Percentiles rank a stretch among this genome's conserved stretches.
These are phyloP conservation scores for Aspergillus steynii DNA, from an alignment of 495 filamentous ascomycete species.

Conservation along the genomic window DNA sequence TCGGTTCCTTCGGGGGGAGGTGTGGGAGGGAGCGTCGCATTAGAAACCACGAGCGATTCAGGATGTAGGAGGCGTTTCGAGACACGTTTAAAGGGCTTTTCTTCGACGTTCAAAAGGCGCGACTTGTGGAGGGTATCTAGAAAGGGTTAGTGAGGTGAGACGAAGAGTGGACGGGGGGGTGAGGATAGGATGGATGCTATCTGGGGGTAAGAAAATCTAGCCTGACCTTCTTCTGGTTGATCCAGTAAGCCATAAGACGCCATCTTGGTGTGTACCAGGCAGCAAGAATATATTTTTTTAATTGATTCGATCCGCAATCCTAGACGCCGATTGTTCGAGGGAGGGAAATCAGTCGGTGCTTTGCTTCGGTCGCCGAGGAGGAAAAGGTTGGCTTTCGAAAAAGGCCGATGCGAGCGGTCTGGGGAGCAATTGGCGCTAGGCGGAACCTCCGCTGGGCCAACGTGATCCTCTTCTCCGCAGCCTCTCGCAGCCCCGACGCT, in stretches of 20 bases:
- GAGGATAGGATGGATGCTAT: background rate
- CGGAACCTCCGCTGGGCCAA: conserved; percentile 8
- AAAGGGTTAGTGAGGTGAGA: conserved; percentile 20
- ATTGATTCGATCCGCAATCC: background rate
- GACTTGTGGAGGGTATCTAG: conserved; percentile 84
- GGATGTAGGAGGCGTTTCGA: conserved; percentile 73
- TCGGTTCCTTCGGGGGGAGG: conserved; percentile 67
- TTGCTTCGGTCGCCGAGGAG: conserved; percentile 19
- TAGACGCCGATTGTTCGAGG: background rate
- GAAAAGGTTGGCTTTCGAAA: conserved; percentile 13
- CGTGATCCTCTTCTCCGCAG: conserved; percentile 2
- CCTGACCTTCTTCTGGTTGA: conserved; percentile 54
- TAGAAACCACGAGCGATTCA: conserved; percentile 56
- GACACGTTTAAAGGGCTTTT: conserved; percentile 89
- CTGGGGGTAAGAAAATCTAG: background rate
- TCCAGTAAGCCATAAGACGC: conserved; percentile 48
- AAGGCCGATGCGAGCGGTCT: conserved; percentile 22
- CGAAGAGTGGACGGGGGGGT: conserved; percentile 4
- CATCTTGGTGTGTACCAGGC: conserved; percentile 30
- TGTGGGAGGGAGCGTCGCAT: conserved; percentile 60
- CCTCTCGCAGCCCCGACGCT: background rate
- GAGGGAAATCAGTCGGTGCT: conserved; percentile 9
- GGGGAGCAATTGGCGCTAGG: conserved; percentile 21
- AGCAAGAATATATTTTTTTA: background rate
- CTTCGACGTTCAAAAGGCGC: conserved; percentile 88